Percentiles rank a stretch among this genome's conserved stretches.
These are phyloP conservation scores for Fremontodendron californicum DNA, from an alignment of 345 rosid species.

Conservation along the genomic window DNA sequence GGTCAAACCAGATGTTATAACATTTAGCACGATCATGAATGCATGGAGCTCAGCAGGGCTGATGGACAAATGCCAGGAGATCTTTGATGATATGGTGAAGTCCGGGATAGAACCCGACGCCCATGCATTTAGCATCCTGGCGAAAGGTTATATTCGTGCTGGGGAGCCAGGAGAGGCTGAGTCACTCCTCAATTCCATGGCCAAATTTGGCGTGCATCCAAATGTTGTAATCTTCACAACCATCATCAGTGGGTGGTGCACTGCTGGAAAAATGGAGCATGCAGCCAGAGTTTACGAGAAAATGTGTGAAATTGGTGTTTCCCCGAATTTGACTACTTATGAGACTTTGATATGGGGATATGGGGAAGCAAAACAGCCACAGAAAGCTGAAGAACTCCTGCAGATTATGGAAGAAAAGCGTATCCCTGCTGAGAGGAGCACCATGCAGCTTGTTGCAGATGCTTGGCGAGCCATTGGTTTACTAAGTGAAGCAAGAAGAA, in stretches of 20 bases:
- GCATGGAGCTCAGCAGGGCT: constrained; percentile 85
- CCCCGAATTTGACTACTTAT: constrained; percentile 70
- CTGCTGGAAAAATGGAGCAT: constrained; percentile 63
- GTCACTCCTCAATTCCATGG: constrained; percentile 54
- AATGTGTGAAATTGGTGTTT: constrained; percentile 52
- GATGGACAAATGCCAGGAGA: constrained; percentile 79
- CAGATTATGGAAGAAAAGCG: constrained; percentile 61
- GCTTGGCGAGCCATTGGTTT: constrained; percentile 79
- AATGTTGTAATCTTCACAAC: constrained; percentile 88
- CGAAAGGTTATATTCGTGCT: constrained; percentile 77
- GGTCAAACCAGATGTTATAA: constrained; percentile 72
- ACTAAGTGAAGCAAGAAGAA: constrained; percentile 47
- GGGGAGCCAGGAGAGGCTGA: constrained; percentile 74
- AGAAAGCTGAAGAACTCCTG: constrained; percentile 76
- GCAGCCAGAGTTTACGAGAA: constrained; percentile 53
- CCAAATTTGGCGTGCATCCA: constrained; percentile 47
- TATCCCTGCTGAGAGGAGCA: constrained; percentile 49
- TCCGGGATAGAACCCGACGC: constrained; percentile 53
- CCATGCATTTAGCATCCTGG: constrained; percentile 76
- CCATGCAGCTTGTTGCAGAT: constrained; percentile 67
- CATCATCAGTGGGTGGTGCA: constrained; percentile 83
- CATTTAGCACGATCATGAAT: constrained; percentile 91
- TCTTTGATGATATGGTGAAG: constrained; percentile 69
- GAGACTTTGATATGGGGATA: constrained; percentile 91
- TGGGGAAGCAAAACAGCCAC: constrained; percentile 79